Percentiles rank a stretch among this genome's conserved stretches.
Evolutionary conservation across 176 grass and related monocot species (phyloP).

Genomic region (Juncus effusus): DNA sequence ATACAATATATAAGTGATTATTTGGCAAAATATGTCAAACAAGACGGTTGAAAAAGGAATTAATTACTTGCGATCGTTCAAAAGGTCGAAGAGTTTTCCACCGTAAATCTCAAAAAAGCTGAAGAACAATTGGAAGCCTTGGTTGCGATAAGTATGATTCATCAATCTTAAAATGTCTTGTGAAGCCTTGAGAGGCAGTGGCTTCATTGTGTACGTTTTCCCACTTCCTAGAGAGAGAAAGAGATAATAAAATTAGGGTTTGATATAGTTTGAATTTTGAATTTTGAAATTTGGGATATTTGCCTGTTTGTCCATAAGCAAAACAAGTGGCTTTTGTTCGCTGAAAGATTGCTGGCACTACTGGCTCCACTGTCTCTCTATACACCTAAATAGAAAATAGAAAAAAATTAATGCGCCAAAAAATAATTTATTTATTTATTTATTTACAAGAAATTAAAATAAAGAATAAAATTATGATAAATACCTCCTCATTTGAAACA

Average conservation of each 20-base stretch:
- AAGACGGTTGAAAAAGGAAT: conserved; percentile 2
- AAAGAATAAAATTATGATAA: neutral
- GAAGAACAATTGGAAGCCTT: conserved; percentile 85
- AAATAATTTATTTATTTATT: conserved; percentile 8
- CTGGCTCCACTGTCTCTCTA: conserved; percentile 86
- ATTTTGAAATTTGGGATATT: neutral
- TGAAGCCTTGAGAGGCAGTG: conserved; percentile 90
- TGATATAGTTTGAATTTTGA: conserved; percentile 4
- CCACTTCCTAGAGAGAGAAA: conserved; percentile 71
- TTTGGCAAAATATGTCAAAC: conserved; percentile 7
- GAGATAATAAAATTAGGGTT: conserved; percentile 14
- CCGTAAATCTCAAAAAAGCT: conserved; percentile 99
- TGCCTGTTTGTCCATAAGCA: conserved; percentile 99
- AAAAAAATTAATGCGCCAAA: conserved; percentile 11
- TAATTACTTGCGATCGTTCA: conserved; percentile 85
- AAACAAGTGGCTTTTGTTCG: conserved; percentile 98
- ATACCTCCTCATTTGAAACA: conserved; percentile 93
- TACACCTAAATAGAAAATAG: conserved; percentile 62
- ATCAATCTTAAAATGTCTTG: conserved; percentile 96
- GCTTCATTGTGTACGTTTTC: conserved; percentile 97
- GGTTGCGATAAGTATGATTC: conserved; percentile 85
- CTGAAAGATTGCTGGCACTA: conserved; percentile 94
- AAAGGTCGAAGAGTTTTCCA: conserved; percentile 92
- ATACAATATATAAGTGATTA: neutral
- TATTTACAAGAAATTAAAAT: too few species aligned